Percentiles rank a stretch among this genome's conserved stretches.
Evolutionary conservation across 768 basidiomycete genomes (phyloP).

Genomic region (Suillus occidentalis): DNA sequence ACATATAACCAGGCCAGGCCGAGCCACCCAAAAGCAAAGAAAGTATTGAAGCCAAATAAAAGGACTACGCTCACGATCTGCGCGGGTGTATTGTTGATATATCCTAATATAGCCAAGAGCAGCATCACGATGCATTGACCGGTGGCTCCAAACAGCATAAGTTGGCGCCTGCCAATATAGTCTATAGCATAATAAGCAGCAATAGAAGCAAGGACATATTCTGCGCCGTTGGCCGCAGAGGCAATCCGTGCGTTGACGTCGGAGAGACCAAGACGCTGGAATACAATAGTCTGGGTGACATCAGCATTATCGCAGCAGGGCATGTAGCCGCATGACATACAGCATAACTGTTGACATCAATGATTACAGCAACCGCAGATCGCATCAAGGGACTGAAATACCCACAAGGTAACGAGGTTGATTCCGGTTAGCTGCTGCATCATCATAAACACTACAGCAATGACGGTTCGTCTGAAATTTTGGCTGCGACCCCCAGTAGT

Average conservation of each 20-base stretch:
- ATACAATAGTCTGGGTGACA: conserved; percentile 12
- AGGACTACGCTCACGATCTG: conserved; percentile 25
- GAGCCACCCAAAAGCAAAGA: conserved; percentile 40
- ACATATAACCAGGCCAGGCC: conserved; percentile 36
- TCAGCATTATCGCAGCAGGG: background rate
- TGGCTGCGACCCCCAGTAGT: conserved; percentile 39
- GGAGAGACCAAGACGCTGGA: conserved; percentile 24
- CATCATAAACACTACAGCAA: conserved; percentile 19
- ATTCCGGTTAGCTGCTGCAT: conserved; percentile 36
- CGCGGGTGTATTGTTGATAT: conserved; percentile 21
- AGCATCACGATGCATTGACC: conserved; percentile 33
- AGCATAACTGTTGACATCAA: conserved; percentile 13
- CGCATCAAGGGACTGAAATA: background rate
- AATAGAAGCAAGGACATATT: conserved; percentile 46
- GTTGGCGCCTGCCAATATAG: conserved; percentile 44
- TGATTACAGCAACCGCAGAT: background rate
- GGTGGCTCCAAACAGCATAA: conserved; percentile 46
- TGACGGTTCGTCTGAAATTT: conserved; percentile 36
- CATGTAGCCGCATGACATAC: conserved; percentile 1
- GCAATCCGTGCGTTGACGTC: conserved; percentile 26
- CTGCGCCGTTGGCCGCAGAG: conserved; percentile 39
- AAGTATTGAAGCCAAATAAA: conserved; percentile 36
- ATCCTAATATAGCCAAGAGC: conserved; percentile 28
- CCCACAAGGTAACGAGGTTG: conserved; percentile 30
- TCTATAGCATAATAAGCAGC: conserved; percentile 50